A percentile compares a stretch with the other conserved stretches of the same genome.
phyloP scores from a whole-genome alignment of 1,139 yeast genomes.

The Suhomyces chickasaworum region DNA sequence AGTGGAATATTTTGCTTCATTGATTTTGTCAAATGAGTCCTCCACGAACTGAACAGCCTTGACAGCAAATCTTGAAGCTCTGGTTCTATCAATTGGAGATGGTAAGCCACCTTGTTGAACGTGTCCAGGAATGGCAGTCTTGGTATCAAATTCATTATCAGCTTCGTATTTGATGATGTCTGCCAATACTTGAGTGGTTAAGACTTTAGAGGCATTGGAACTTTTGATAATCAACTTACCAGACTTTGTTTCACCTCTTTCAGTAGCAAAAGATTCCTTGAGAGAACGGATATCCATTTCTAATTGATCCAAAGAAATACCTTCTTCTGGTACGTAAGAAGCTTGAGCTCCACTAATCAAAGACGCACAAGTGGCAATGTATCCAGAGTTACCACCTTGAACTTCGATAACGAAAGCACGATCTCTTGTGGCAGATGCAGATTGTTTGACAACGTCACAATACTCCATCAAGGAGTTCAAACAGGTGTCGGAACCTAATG shows the following conservation, averaged over 20 bases:
- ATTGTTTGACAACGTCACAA: constrained; percentile 93
- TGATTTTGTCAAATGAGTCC: constrained; percentile 31
- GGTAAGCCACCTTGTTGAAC: constrained; percentile 86
- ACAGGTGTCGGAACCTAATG: constrained; percentile 93
- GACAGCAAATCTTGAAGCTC: constrained; percentile 69
- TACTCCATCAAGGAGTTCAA: constrained; percentile 85
- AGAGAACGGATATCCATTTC: constrained; percentile 76
- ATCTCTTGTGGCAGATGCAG: constrained; percentile 92
- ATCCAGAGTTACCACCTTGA: constrained; percentile 97
- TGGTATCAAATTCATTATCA: constrained; percentile 67
- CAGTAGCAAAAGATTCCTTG: constrained; percentile 66
- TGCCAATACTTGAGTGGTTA: constrained; percentile 66
- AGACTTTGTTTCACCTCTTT: constrained; percentile 78
- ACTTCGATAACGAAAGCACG: constrained; percentile 95
- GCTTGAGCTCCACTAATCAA: constrained; percentile 91
- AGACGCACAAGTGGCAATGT: constrained; percentile 86
- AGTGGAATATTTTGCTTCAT: constrained; percentile 28
- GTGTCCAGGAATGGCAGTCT: constrained; percentile 81
- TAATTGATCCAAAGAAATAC: constrained; percentile 69
- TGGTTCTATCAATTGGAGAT: constrained; percentile 73
- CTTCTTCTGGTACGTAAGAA: constrained; percentile 90
- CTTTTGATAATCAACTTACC: constrained; percentile 74
- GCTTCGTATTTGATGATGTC: constrained; percentile 69
- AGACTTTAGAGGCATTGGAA: constrained; percentile 68
- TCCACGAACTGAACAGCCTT: constrained; percentile 73